Conservation (phyloP, 2,329 filamentous ascomycete species). For the Colletotrichum theobromicola region DNA sequence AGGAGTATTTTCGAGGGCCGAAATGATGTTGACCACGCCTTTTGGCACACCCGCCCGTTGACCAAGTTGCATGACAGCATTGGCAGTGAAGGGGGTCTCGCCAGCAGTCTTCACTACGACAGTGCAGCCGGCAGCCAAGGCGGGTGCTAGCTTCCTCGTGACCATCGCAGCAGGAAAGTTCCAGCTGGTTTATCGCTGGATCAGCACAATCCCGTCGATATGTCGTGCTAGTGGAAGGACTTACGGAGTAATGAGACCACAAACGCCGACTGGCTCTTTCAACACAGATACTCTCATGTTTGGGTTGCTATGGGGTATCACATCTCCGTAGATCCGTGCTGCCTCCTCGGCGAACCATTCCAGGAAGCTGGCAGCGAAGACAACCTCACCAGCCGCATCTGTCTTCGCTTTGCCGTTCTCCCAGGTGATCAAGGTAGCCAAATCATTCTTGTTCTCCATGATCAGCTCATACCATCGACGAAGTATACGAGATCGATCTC, state of each 20-base stretch:
- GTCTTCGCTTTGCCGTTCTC: slow-evolving; percentile 88
- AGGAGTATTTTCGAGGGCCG: slow-evolving; percentile 78
- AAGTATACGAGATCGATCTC: slow-evolving; percentile 75
- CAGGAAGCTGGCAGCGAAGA: slow-evolving; percentile 76
- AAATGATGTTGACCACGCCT: slow-evolving; percentile 90
- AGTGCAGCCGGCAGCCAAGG: slow-evolving; percentile 92
- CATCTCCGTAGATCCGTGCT: slow-evolving; percentile 74
- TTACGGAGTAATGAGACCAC: slow-evolving; percentile 78
- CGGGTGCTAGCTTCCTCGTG: slow-evolving; percentile 72
- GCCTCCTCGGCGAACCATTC: slow-evolving; percentile 87
- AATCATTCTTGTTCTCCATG: slow-evolving; percentile 77
- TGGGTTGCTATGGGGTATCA: slow-evolving; percentile 71
- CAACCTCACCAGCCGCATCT: slow-evolving; percentile 74
- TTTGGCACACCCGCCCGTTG: slow-evolving; percentile 87
- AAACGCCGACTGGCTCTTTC: slow-evolving; percentile 88
- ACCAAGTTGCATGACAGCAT: slow-evolving; percentile 86
- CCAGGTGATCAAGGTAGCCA: slow-evolving; percentile 84
- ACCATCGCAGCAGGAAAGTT: slow-evolving; percentile 86
- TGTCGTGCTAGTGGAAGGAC: background rate
- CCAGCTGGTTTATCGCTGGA: slow-evolving; percentile 59
- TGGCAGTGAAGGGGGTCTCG: slow-evolving; percentile 90
- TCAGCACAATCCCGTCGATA: background rate
- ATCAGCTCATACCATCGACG: slow-evolving; percentile 84
- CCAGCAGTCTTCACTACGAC: slow-evolving; percentile 90
- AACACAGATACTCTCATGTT: slow-evolving; percentile 80